Evolutionary conservation across 176 grass and related monocot genomes (phyloP).

Genomic region (Puccinellia tenuiflora): DNA sequence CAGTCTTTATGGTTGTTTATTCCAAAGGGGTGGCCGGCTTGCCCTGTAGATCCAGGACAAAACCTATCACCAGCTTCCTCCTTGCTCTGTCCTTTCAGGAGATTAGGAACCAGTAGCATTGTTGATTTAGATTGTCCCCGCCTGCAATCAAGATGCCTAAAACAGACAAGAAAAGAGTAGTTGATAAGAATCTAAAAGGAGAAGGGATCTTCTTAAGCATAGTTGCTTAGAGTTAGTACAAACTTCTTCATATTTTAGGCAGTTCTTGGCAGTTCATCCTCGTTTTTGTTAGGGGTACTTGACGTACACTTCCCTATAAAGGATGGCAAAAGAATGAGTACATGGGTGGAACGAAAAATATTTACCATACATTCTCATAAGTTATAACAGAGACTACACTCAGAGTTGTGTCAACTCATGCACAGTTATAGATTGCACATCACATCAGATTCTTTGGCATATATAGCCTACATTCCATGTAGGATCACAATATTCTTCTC

Average conservation of each 20-base stretch:
- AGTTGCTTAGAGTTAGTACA: neutral
- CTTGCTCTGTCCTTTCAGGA: constrained; percentile 5
- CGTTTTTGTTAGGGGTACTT: neutral
- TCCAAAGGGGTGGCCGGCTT: constrained; percentile 11
- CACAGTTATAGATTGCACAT: constrained; percentile 5
- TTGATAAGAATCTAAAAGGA: neutral
- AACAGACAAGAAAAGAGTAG: neutral
- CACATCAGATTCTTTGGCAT: constrained; percentile 8
- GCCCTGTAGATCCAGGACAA: constrained; percentile 21
- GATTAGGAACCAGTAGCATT: constrained; percentile 7
- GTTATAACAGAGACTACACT: neutral
- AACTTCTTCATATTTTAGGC: too few relatives aligned
- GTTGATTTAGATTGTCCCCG: neutral
- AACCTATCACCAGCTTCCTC: constrained; percentile 12
- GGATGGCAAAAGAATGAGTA: neutral
- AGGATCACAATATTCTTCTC: neutral
- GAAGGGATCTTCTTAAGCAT: neutral
- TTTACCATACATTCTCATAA: constrained; percentile 29
- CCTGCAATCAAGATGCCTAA: neutral
- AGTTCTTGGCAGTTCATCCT: neutral
- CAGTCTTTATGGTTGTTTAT: constrained; percentile 48
- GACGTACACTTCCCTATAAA: neutral
- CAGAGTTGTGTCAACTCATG: neutral
- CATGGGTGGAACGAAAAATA: neutral
- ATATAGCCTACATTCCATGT: neutral